Evolutionary conservation across 306 rosid species (phyloP).

Genomic region (Sicyos baderoa): DNA sequence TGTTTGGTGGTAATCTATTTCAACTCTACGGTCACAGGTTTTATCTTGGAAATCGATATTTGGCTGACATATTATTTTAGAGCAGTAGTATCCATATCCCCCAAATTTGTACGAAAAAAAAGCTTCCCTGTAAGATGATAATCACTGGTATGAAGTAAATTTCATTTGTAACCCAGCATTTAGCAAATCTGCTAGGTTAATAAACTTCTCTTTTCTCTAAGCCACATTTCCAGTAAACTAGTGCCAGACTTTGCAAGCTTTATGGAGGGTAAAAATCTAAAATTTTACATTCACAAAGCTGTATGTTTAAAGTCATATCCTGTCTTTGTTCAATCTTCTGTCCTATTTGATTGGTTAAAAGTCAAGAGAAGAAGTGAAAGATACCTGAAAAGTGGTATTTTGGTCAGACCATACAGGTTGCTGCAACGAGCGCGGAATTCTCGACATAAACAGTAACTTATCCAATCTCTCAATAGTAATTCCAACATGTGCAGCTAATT

Average conservation of each 20-base stretch:
- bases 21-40: too few relatives aligned
- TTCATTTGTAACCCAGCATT: neutral
- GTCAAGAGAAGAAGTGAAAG: constrained; percentile 18
- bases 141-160: neutral
- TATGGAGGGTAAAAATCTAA: neutral
- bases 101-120: too few relatives aligned
- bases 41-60: too few relatives aligned
- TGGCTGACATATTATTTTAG: too few relatives aligned
- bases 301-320: neutral
- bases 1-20: too few relatives aligned
- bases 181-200: neutral
- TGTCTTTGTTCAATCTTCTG: neutral
- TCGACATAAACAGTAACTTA: constrained; percentile 42
- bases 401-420: constrained; percentile 77
- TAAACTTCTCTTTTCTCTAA: neutral
- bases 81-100: too few relatives aligned
- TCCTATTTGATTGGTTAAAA: neutral
- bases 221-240: neutral
- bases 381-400: constrained; percentile 78
- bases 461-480: constrained; percentile 67
- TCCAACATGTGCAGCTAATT: constrained; percentile 56
- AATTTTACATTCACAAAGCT: neutral
- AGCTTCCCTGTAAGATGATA: neutral
- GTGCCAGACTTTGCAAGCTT: neutral
- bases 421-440: constrained; percentile 79